phyloP scores from a whole-genome alignment of 1,284 basidiomycete genomes.

The Filobasidium uniguttulatum region DNA sequence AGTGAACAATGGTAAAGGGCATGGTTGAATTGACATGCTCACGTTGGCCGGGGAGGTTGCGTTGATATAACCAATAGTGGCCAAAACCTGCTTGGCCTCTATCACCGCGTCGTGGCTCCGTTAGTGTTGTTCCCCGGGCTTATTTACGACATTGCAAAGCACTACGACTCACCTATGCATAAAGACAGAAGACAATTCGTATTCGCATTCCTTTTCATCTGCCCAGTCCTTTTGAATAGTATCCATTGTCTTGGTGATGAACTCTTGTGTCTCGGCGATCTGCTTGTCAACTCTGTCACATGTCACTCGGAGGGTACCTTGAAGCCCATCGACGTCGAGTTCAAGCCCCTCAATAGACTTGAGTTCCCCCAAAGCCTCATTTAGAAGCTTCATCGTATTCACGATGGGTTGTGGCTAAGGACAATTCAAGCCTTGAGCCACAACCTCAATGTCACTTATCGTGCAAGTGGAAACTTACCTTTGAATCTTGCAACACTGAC shows the following conservation, averaged over 20 bases:
- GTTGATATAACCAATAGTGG: slow-evolving; percentile 38
- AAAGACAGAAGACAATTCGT: slow-evolving; percentile 89
- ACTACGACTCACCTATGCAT: slow-evolving; percentile 77
- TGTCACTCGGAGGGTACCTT: slow-evolving; percentile 42
- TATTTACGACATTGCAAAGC: too few species aligned
- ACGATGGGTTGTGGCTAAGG: slow-evolving; percentile 1
- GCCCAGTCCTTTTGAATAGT: slow-evolving; percentile 67
- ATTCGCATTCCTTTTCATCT: slow-evolving; percentile 53
- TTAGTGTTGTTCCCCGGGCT: too few species aligned
- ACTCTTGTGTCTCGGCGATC: slow-evolving; percentile 14
- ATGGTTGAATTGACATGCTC: too few species aligned
- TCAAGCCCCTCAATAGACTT: background rate
- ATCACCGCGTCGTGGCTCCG: background rate
- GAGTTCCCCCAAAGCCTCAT: slow-evolving; percentile 2
- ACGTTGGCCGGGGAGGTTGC: slow-evolving; percentile 30
- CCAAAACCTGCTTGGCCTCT: slow-evolving; percentile 15
- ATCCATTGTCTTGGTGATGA: slow-evolving; percentile 46
- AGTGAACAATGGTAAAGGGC: too few species aligned
- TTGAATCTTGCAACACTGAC: slow-evolving; percentile 52
- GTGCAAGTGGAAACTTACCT: slow-evolving; percentile 40
- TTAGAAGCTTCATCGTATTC: slow-evolving; percentile 2
- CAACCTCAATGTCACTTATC: background rate
- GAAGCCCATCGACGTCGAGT: background rate
- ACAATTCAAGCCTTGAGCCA: background rate
- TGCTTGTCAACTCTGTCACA: slow-evolving; percentile 48